Evolutionary conservation across 2,329 filamentous ascomycete species (phyloP).

Genomic region (Pseudocercospora ulei): DNA sequence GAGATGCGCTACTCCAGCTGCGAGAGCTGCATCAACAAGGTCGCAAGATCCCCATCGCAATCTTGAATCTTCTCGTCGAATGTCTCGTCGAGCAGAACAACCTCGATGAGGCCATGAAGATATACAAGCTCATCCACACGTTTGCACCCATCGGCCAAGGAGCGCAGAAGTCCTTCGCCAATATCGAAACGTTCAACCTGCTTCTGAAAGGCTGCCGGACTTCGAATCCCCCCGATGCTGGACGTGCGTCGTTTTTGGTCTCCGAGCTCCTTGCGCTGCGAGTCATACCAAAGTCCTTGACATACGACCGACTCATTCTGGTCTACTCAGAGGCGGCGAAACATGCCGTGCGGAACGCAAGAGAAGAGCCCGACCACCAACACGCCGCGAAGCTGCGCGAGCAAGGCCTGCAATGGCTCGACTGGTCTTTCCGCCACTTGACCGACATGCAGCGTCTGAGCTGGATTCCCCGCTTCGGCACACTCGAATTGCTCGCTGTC

Average conservation of each 20-base stretch:
- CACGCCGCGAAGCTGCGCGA: constrained; percentile 5
- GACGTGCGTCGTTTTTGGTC: constrained; percentile 52
- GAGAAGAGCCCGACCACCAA: neutral
- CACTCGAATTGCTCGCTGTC: constrained; percentile 26
- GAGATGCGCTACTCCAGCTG: constrained; percentile 49
- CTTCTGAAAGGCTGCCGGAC: constrained; percentile 36
- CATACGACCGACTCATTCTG: constrained; percentile 54
- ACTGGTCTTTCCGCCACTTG: constrained; percentile 32
- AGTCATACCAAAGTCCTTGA: constrained; percentile 48
- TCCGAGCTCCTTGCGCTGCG: constrained; percentile 52
- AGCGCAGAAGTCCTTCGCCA: constrained; percentile 28
- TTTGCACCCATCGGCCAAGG: constrained; percentile 28
- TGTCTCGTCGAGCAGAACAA: constrained; percentile 40
- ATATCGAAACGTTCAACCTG: constrained; percentile 52
- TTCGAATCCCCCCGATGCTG: constrained; percentile 37
- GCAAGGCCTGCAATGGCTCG: constrained; percentile 25
- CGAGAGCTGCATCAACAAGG: constrained; percentile 45
- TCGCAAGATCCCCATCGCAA: constrained; percentile 45
- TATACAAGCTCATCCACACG: constrained; percentile 53
- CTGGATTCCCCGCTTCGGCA: constrained; percentile 31
- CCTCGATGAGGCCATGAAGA: constrained; percentile 46
- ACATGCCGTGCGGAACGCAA: constrained; percentile 13
- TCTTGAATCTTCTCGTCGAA: constrained; percentile 47
- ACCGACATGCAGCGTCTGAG: constrained; percentile 30
- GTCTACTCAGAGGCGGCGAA: constrained; percentile 40